Evolutionary conservation across 345 rosid genomes (phyloP).

Genomic region (Euphorbia peplus): DNA sequence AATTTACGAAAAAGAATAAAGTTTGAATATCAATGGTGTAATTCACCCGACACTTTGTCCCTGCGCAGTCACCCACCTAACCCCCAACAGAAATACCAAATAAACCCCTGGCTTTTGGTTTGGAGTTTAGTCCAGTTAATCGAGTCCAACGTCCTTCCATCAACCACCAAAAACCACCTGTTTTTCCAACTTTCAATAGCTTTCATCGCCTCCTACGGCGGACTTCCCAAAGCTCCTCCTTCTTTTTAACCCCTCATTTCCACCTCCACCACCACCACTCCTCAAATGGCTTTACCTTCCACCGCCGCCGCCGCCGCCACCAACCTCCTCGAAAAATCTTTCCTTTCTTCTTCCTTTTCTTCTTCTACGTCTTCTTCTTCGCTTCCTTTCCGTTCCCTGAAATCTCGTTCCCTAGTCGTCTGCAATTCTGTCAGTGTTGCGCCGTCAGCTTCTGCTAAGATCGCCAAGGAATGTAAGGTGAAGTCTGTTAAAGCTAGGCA

Average conservation of each 20-base stretch:
- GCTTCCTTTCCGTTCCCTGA: constrained; percentile 21
- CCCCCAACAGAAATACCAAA: background rate
- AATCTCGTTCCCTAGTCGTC: constrained; percentile 37
- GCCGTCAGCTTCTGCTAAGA: constrained; percentile 20
- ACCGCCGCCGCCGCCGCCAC: no score
- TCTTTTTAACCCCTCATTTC: background rate
- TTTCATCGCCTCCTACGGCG: constrained; percentile 39
- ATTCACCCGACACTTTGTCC: no score
- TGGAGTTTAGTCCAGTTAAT: no score
- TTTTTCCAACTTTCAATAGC: background rate
- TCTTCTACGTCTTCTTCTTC: constrained; percentile 25
- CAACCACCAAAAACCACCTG: constrained; percentile 9
- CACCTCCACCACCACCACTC: background rate
- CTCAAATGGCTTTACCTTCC: constrained; percentile 50
- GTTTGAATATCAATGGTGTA: no score
- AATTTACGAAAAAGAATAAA: no score
- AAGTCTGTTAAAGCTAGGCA: constrained; percentile 88
- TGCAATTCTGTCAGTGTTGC: constrained; percentile 54
- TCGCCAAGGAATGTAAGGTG: constrained; percentile 47
- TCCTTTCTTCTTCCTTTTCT: constrained; percentile 28
- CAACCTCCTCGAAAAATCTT: constrained; percentile 36
- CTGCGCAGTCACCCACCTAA: background rate
- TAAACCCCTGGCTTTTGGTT: background rate
- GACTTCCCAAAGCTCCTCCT: constrained; percentile 28
- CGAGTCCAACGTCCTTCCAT: background rate